phyloP scores from a whole-genome alignment of 768 basidiomycete genomes.

The Mycena rebaudengoi region DNA sequence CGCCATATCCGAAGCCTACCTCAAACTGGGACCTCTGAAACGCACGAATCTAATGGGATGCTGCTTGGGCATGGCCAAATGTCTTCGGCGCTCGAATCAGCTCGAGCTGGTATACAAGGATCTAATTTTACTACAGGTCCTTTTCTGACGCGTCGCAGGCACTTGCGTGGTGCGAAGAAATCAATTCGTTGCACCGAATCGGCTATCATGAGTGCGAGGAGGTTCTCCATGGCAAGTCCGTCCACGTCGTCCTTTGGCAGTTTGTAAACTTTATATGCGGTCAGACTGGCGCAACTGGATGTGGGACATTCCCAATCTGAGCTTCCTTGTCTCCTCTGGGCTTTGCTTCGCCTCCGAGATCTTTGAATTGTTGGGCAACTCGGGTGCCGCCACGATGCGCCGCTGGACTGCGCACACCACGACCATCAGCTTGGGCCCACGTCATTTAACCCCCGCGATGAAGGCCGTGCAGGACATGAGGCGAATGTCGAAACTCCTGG shows the following conservation, averaged over 20 bases:
- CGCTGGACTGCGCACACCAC: conserved; percentile 3
- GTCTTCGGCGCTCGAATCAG: too few species aligned
- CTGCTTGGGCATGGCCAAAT: too few species aligned
- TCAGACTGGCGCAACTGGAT: conserved; percentile 2
- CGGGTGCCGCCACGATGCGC: neutral
- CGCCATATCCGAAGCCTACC: too few species aligned
- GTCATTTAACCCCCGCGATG: conserved; percentile 22
- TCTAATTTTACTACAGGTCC: too few species aligned
- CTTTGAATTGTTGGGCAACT: neutral
- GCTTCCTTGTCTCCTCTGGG: neutral
- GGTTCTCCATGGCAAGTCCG: neutral
- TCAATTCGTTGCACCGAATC: neutral
- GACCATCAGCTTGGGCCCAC: conserved; percentile 5
- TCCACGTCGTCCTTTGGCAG: too few species aligned
- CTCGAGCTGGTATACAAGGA: too few species aligned
- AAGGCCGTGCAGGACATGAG: conserved; percentile 6
- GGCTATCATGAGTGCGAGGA: neutral
- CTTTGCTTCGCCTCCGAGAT: conserved; percentile 11
- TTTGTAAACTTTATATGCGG: neutral
- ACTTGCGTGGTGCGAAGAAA: conserved; percentile 17
- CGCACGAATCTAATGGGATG: too few species aligned
- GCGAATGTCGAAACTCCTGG: neutral
- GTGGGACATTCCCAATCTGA: neutral
- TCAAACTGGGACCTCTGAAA: too few species aligned
- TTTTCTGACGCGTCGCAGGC: neutral